Evolutionary conservation across 495 filamentous ascomycete species (phyloP).

Genomic region (Hyaloscypha hepaticicola): DNA sequence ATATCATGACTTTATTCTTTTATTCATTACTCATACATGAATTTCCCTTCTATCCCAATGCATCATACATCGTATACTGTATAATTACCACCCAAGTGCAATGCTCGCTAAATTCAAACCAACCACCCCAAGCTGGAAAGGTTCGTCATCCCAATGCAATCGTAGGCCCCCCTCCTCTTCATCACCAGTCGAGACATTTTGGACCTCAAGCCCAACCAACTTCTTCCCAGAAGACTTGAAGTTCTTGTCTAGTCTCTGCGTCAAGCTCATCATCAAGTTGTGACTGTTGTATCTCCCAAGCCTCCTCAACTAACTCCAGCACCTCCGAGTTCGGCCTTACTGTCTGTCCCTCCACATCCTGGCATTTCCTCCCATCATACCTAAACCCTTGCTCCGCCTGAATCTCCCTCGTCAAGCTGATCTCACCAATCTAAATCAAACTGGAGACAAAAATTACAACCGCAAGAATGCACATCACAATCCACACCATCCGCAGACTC

Average conservation of each 20-base stretch:
- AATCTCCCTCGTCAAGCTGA: constrained; percentile 20
- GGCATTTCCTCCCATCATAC: constrained; percentile 12
- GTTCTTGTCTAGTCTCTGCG: too few relatives aligned
- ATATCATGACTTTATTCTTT: neutral
- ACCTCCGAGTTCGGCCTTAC: neutral
- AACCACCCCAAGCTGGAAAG: neutral
- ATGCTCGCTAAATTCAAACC: neutral
- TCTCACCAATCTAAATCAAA: constrained; percentile 23
- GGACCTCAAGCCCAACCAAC: neutral
- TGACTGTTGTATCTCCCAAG: too few relatives aligned
- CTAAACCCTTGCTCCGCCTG: constrained; percentile 29
- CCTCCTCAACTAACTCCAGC: too few relatives aligned
- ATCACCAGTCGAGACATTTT: neutral
- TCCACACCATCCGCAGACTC: constrained; percentile 57
- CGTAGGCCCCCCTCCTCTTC: neutral
- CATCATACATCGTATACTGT: neutral
- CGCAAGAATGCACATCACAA: constrained; percentile 40
- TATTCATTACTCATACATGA: neutral
- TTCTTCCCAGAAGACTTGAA: too few relatives aligned
- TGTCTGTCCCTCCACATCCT: neutral
- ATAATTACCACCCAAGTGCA: neutral
- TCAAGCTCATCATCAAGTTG: too few relatives aligned
- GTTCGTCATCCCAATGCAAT: neutral
- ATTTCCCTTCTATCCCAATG: neutral
- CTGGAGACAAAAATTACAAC: constrained; percentile 22